A percentile compares a stretch with the other conserved stretches of the same genome.
Conservation (phyloP, 2,329 filamentous ascomycete species). For the Sphaerulina vaccinii region DNA sequence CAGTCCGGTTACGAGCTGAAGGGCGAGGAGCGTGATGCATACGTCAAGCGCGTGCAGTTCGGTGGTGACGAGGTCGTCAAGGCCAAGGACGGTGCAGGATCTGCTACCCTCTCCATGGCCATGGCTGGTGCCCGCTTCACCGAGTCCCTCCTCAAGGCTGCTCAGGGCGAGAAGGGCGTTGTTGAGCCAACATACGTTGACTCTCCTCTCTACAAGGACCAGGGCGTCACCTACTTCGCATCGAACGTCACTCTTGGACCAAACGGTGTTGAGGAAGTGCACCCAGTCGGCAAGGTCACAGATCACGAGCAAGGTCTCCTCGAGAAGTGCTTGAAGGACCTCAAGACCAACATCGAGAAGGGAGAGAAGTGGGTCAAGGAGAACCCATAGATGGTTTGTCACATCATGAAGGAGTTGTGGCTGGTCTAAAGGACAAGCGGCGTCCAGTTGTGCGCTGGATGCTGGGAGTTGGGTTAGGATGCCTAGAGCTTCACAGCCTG, state of each 20-base stretch:
- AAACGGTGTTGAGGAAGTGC: conserved; percentile 92
- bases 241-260: conserved; percentile 94
- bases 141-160: conserved; percentile 88
- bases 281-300: conserved; percentile 80
- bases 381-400: conserved; percentile 45
- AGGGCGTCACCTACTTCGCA: conserved; percentile 96
- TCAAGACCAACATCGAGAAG: conserved; percentile 95
- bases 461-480: conserved; percentile 16
- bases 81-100: conserved; percentile 97
- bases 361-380: conserved; percentile 66
- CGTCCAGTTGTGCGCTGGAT: conserved; percentile 13
- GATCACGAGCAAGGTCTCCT: conserved; percentile 85
- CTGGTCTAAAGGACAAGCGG: conserved; percentile 3
- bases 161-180: conserved; percentile 90
- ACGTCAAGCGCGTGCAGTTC: conserved; percentile 95
- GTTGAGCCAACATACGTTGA: conserved; percentile 96
- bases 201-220: conserved; percentile 96
- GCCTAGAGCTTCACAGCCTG: conserved; percentile 25
- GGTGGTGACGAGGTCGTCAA: conserved; percentile 98
- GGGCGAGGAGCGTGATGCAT: conserved; percentile 69
- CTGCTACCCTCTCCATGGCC: conserved; percentile 97
- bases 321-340: conserved; percentile 77
- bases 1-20: conserved; percentile 87
- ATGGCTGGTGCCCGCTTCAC: conserved; percentile 86
- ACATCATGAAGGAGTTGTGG: not conserved